Conservation (phyloP, 2,329 filamentous ascomycete genomes). For the Cladosporium velox region DNA sequence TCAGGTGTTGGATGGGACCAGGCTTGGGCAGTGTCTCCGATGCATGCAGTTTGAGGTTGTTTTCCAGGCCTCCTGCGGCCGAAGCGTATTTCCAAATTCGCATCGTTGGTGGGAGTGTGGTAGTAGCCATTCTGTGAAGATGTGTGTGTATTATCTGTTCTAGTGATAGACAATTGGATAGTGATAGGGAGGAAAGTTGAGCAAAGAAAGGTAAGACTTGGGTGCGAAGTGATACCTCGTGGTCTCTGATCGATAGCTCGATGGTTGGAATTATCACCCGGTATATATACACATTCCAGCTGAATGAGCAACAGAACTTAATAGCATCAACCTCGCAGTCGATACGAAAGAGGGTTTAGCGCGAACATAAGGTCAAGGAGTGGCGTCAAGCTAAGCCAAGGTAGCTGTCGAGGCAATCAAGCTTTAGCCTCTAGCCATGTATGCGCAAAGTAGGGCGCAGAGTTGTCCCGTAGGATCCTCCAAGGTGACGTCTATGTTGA, state of each 20-base stretch:
- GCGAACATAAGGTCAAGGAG: not conserved
- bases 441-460: not conserved
- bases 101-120: conserved; percentile 46
- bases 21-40: conserved; percentile 42
- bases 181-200: no score
- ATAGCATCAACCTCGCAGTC: not conserved
- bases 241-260: not conserved
- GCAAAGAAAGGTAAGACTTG: not conserved
- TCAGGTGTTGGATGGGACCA: conserved; percentile 49
- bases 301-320: not conserved
- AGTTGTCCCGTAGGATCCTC: not conserved
- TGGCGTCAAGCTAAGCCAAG: not conserved
- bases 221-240: not conserved
- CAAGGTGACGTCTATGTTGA: not conserved
- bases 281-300: not conserved
- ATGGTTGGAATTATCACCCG: not conserved
- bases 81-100: conserved; percentile 59
- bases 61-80: conserved; percentile 52
- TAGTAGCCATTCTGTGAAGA: not conserved
- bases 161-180: not conserved
- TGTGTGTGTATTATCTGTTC: not conserved
- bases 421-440: not conserved
- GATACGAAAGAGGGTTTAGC: conserved; percentile 2
- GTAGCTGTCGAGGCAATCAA: not conserved
- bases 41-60: conserved; percentile 53